These are phyloP conservation scores for Ogataea polymorpha DNA, from an alignment of 805 yeast genomes.

Conservation along the genomic window DNA sequence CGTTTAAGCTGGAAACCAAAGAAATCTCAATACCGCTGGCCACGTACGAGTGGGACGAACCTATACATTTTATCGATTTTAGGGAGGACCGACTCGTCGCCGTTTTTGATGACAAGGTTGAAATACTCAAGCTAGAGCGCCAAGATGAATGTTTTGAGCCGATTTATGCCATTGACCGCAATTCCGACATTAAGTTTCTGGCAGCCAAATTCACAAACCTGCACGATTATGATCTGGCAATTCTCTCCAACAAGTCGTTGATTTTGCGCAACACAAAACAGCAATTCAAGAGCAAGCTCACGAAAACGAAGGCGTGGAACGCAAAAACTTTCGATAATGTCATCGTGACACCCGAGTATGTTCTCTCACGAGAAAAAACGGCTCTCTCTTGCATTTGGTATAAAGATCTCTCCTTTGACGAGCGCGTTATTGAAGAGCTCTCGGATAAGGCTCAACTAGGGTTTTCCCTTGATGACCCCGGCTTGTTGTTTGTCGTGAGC, in stretches of 20 bases:
- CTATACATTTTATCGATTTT: constrained; percentile 18
- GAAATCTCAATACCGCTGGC: constrained; percentile 6
- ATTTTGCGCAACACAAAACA: constrained; percentile 18
- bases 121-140: constrained; percentile 16
- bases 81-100: constrained; percentile 18
- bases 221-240: constrained; percentile 19
- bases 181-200: constrained; percentile 16
- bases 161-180: constrained; percentile 14
- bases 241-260: constrained; percentile 23
- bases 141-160: constrained; percentile 14
- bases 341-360: constrained; percentile 5
- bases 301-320: constrained; percentile 2
- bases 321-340: constrained; percentile 1
- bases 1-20: constrained; percentile 8
- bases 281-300: constrained; percentile 2
- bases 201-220: constrained; percentile 19
- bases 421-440: background rate
- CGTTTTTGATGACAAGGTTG: constrained; percentile 17
- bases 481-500: constrained; percentile 1
- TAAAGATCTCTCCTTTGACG: background rate
- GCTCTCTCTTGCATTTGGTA: constrained; percentile 5
- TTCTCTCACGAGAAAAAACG: background rate
- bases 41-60: constrained; percentile 13
- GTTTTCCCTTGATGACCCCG: background rate
- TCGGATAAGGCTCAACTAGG: constrained; percentile 1